These are phyloP conservation scores for Botrytis deweyae DNA, from an alignment of 2,329 filamentous ascomycete species.

Conservation along the genomic window DNA sequence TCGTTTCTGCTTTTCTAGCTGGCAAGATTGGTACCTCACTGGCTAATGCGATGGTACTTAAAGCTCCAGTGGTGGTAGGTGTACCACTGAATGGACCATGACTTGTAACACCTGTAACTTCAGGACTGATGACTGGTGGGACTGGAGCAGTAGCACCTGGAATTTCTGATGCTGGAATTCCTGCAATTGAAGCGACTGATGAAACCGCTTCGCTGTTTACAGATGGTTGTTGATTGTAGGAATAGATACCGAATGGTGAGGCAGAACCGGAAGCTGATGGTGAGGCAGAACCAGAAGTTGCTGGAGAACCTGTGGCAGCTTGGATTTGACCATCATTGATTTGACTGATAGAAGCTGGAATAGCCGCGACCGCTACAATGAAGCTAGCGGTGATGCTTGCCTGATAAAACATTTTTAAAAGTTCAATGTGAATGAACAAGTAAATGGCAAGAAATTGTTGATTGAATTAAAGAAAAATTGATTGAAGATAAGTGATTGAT, in stretches of 20 bases:
- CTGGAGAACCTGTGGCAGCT: background rate
- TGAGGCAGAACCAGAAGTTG: background rate
- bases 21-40: slow-evolving; percentile 58
- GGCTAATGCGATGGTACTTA: slow-evolving; percentile 57
- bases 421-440: background rate
- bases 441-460: slow-evolving; percentile 3
- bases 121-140: slow-evolving; percentile 46
- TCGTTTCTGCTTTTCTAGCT: slow-evolving; percentile 61
- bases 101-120: slow-evolving; percentile 58
- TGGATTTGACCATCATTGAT: background rate
- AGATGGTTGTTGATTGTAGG: slow-evolving; percentile 32
- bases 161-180: slow-evolving; percentile 33
- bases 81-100: slow-evolving; percentile 69
- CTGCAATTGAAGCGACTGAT: slow-evolving; percentile 31
- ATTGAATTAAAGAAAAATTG: background rate
- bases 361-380: background rate
- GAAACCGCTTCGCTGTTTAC: slow-evolving; percentile 34
- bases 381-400: slow-evolving; percentile 8
- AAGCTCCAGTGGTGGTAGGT: slow-evolving; percentile 67
- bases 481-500: background rate
- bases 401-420: slow-evolving; percentile 17
- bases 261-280: background rate
- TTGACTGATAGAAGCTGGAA: slow-evolving; percentile 1
- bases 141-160: slow-evolving; percentile 34
- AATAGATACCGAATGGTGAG: slow-evolving; percentile 24